Base-by-base conservation (phyloP, 179 eudicot genomes). In the Drosera spatulata region DNA sequence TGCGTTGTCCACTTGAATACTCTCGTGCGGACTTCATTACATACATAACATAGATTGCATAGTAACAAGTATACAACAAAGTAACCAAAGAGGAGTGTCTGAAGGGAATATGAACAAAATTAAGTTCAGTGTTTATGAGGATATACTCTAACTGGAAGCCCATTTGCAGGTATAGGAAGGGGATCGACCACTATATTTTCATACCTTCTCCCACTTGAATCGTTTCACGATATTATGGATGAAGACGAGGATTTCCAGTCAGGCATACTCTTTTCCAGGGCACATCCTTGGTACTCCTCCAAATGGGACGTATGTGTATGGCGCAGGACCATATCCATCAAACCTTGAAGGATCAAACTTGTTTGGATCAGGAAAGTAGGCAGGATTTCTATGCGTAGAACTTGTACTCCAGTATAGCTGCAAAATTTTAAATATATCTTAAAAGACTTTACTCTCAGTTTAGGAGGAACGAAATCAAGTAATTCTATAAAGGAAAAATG, bases 351-450 rank as follows among this genome's bases (percentile, higher is more conserved):
- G 62, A 48, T 59, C 62, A 13, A 59, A 59, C 14, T 2, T 75
- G 10, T 46, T 5, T 1, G 75, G 75, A 2, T 75, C 70, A 0
- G 65, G 71, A 45, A 71, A 75, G 11, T 54, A 63, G 11, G 59
- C 72, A 0, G 72, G 66, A 7, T 67, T 71, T 53, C 13, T 67
- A 47, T 75, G 79, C 0, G 79, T 71, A 6, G 75, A 50, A 12
- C 66, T 60, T 38, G 76, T 70, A 37, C 73, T 75, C 79, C 79
- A 71, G 43, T 67, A 75, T 51, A 71, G 39, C 79, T 75, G 59
- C 59, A 57, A 11, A 14, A 46, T 7, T 39, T 41, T 9, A 9
- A 56, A 10, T 41, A 38, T 39, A 13, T 39, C 3, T 38, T 37
- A n/a, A 8, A 4, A 56, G 6, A 56, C 38, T 6, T 41, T 37